These are phyloP conservation scores for Stylosanthes scabra DNA, from an alignment of 331 rosid genomes.

Conservation along the genomic window DNA sequence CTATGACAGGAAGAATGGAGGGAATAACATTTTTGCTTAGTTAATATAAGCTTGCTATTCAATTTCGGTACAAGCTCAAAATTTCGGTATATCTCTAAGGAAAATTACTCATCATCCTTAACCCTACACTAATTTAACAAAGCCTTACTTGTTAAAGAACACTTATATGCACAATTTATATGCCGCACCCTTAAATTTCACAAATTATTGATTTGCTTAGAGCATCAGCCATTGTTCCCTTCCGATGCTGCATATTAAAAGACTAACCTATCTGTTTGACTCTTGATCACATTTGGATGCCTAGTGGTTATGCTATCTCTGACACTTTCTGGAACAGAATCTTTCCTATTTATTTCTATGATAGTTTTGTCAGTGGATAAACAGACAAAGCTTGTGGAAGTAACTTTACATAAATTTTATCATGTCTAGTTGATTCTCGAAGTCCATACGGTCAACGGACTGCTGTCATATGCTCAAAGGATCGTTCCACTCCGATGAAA, in stretches of 20 bases:
- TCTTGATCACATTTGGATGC: constrained; percentile 23
- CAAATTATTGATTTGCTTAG: not conserved
- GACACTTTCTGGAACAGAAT: constrained; percentile 14
- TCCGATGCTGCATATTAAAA: too few species aligned
- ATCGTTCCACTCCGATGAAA: constrained; percentile 64
- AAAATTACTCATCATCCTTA: constrained; percentile 27
- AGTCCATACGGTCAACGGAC: constrained; percentile 87
- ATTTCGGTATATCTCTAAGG: constrained; percentile 1
- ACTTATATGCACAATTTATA: constrained; percentile 4
- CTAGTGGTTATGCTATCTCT: constrained; percentile 3
- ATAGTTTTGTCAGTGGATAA: constrained; percentile 8
- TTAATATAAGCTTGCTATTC: constrained; percentile 2
- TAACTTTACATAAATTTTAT: constrained; percentile 12
- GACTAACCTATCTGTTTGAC: too few species aligned
- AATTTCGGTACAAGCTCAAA: constrained; percentile 20
- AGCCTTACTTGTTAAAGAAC: constrained; percentile 1
- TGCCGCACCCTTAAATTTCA: not conserved
- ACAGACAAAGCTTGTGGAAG: constrained; percentile 17
- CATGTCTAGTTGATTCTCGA: constrained; percentile 71
- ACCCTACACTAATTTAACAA: not conserved
- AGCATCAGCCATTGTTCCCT: not conserved
- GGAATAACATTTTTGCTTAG: too few species aligned
- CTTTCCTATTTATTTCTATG: constrained; percentile 13
- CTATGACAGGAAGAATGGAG: not conserved
- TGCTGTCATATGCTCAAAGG: constrained; percentile 71